Conservation (phyloP, 768 basidiomycete species). For the Rhodotorula diobovata region DNA sequence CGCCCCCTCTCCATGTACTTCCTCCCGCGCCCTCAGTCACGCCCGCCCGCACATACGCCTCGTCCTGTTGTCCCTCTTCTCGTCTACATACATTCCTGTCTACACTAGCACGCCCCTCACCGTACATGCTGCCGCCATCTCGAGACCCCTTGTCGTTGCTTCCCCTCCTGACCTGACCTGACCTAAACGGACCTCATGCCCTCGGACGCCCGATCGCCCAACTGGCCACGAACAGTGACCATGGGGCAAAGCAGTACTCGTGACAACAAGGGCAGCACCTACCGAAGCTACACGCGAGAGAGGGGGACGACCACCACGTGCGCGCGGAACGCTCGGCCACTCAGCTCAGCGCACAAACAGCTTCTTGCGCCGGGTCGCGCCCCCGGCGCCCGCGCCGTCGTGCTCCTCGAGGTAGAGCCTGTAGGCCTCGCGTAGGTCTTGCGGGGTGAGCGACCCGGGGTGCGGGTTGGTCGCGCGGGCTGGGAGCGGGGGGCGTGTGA, state of each 20-base stretch:
- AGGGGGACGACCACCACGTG: no score
- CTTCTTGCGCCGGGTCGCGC: constrained; percentile 64
- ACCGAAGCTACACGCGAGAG: background rate
- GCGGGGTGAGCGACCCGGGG: constrained; percentile 73
- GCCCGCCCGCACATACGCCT: no score
- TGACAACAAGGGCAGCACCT: no score
- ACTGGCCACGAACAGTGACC: no score
- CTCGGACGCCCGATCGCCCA: background rate
- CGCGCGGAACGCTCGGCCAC: background rate
- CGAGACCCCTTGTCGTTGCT: no score
- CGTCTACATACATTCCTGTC: no score
- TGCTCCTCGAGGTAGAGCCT: constrained; percentile 60
- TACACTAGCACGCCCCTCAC: no score
- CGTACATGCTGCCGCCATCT: no score
- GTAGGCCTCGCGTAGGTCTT: constrained; percentile 86
- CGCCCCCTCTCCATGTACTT: background rate
- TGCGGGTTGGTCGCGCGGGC: constrained; percentile 72
- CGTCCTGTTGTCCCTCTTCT: no score
- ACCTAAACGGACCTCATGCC: background rate
- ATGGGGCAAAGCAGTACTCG: no score
- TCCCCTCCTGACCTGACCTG: no score
- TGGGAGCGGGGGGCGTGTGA: constrained; percentile 43
- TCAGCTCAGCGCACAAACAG: constrained; percentile 66
- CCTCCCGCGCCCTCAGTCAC: no score
- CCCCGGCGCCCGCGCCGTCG: constrained; percentile 71